These are phyloP conservation scores for Gaeumannomyces tritici DNA, from an alignment of 2,329 filamentous ascomycete genomes.

Conservation along the genomic window DNA sequence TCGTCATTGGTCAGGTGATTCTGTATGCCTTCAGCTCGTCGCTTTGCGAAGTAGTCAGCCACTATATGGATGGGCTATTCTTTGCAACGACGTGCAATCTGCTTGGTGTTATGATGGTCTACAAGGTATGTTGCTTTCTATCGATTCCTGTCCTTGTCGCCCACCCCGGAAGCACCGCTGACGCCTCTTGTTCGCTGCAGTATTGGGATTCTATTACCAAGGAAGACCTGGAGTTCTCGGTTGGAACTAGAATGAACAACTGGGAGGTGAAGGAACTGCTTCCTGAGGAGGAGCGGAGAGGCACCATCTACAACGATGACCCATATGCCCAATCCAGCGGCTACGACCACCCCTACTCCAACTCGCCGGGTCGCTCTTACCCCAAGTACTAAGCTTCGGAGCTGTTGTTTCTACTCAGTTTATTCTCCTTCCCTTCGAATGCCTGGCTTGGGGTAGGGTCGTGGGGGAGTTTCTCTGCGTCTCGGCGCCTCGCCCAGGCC, in stretches of 20 bases:
- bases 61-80: conserved; percentile 91
- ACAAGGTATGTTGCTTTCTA: conserved; percentile 57
- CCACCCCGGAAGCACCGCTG: conserved; percentile 14
- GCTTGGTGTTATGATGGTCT: conserved; percentile 97
- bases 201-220: conserved; percentile 99
- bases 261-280: conserved; percentile 96
- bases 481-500: not conserved
- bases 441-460: not conserved
- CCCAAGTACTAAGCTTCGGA: conserved; percentile 28
- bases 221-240: conserved; percentile 96
- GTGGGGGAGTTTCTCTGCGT: not conserved
- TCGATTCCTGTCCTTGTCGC: not conserved
- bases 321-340: conserved; percentile 47
- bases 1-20: conserved; percentile 84
- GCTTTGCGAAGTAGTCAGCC: conserved; percentile 76
- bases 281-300: conserved; percentile 68
- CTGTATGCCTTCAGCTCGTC: conserved; percentile 81
- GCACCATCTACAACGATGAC: conserved; percentile 63
- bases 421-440: not conserved
- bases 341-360: conserved; percentile 42
- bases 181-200: conserved; percentile 30
- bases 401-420: not conserved
- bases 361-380: conserved; percentile 31
- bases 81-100: conserved; percentile 92
- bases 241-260: conserved; percentile 89